Evolutionary conservation across 371 early-diverging fungal species (phyloP).

Genomic region (Nosema granulosis): DNA sequence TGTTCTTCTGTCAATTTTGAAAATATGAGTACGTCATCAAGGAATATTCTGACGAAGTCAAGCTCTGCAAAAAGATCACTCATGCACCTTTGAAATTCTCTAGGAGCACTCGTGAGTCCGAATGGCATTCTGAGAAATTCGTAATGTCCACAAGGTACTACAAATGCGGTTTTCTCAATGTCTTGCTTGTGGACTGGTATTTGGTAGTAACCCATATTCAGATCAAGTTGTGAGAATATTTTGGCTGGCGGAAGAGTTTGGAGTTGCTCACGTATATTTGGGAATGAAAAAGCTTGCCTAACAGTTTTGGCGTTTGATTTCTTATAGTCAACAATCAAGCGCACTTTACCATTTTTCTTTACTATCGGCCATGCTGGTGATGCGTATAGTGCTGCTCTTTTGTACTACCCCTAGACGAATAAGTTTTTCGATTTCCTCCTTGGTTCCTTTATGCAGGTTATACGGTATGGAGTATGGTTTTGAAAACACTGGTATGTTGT

Average conservation of each 20-base stretch:
- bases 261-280: background rate
- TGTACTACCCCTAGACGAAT: no score
- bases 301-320: constrained; percentile 65
- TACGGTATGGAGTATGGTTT: no score
- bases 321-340: constrained; percentile 66
- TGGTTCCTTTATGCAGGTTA: no score
- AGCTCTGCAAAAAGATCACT: constrained; percentile 17
- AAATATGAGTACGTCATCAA: constrained; percentile 33
- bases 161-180: constrained; percentile 62
- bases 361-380: no score
- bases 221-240: background rate
- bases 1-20: constrained; percentile 10
- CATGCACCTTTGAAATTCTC: constrained; percentile 56
- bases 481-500: no score
- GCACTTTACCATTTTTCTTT: constrained; percentile 62
- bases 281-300: background rate
- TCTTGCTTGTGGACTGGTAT: background rate
- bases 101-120: constrained; percentile 29
- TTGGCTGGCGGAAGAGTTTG: background rate
- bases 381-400: no score
- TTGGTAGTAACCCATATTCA: background rate
- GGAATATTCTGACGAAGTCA: constrained; percentile 6
- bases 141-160: constrained; percentile 50
- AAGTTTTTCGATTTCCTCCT: no score
- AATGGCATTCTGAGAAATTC: constrained; percentile 60